Evolutionary conservation across 495 filamentous ascomycete species (phyloP), one percentile per base, ranked within the genome.

Genomic region (Daldinia caldariorum): DNA sequence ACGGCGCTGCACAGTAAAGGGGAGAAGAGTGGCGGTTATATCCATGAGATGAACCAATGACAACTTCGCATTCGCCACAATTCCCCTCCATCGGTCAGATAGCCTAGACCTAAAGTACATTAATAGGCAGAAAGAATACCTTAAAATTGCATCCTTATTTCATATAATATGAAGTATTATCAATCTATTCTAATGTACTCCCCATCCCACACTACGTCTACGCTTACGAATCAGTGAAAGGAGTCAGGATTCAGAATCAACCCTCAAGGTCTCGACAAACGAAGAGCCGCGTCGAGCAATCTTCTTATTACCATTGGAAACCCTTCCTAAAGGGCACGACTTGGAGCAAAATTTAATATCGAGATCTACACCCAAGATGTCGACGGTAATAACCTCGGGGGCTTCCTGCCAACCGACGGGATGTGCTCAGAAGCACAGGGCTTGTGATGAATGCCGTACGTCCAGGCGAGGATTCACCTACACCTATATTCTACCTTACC

Each of bases 391-490:
- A 41, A 54, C 57, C 31, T 43, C 66, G 14, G 62, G 32, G 12
- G 56, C 55, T 34, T n/a, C 29, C 14, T 58, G 32, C 43, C 67
- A 59, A 56, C 29, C 61, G 26, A 43, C 54, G 18, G 62, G 37
- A 1, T 61, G 54, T 10, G 51, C 50, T 31, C 80, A 77, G 61
- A 85, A 82, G 63, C 85, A 85, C 47, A 80, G 84, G 38, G 86
- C 87, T 50, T 90, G 87, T 72, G 88, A 90, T 66, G 85, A 90
- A 75, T 89, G 87, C 75, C 83, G 87, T 87, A 84, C 60, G 86
- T 79, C 58, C n/a, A 51, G 26, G 31, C 29, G 56, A 41, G 58
- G 20, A 20, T 26, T 22, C 41, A 39, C 20, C 34, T 35, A 35
- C 6, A 35, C 26, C 26, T 26, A 26, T 26, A 1, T 1, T 26